Evolutionary conservation across 805 yeast genomes (phyloP).

Genomic region (Priceomyces haplophilus): DNA sequence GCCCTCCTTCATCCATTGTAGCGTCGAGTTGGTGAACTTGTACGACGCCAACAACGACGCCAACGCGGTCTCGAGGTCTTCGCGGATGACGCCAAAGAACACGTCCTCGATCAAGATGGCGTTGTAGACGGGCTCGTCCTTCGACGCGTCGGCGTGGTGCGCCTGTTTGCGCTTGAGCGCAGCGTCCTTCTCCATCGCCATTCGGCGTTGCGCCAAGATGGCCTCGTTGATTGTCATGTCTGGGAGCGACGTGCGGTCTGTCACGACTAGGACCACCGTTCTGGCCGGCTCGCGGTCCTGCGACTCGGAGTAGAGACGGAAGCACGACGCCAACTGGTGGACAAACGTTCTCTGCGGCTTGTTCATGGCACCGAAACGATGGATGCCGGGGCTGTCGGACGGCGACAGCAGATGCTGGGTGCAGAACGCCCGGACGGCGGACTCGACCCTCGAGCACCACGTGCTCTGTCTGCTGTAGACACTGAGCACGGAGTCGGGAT

Average conservation of each 20-base stretch:
- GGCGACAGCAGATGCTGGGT: conserved; percentile 26
- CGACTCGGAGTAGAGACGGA: conserved; percentile 60
- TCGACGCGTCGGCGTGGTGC: conserved; percentile 25
- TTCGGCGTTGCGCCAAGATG: conserved; percentile 22
- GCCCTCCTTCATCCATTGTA: conserved; percentile 43
- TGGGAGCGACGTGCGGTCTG: conserved; percentile 39
- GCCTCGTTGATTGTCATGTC: conserved; percentile 46
- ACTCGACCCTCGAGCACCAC: conserved; percentile 71
- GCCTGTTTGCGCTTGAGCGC: conserved; percentile 19
- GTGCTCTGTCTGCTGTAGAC: conserved; percentile 52
- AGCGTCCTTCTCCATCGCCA: conserved; percentile 16
- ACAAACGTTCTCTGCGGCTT: conserved; percentile 66
- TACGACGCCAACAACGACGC: conserved; percentile 17
- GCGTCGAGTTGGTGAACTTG: conserved; percentile 19
- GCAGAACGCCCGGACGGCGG: conserved; percentile 48
- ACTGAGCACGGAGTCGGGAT: conserved; percentile 45
- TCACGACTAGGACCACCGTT: conserved; percentile 57
- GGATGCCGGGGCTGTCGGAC: conserved; percentile 20
- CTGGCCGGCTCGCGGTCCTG: conserved; percentile 82
- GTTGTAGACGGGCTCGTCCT: conserved; percentile 32
- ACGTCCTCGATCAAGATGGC: conserved; percentile 54
- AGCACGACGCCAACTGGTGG: conserved; percentile 62
- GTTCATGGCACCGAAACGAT: conserved; percentile 74
- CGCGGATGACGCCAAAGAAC: conserved; percentile 50
- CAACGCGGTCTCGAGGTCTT: conserved; percentile 38